Conservation (phyloP, 176 grass and related monocot species). For the Puya raimondii region DNA sequence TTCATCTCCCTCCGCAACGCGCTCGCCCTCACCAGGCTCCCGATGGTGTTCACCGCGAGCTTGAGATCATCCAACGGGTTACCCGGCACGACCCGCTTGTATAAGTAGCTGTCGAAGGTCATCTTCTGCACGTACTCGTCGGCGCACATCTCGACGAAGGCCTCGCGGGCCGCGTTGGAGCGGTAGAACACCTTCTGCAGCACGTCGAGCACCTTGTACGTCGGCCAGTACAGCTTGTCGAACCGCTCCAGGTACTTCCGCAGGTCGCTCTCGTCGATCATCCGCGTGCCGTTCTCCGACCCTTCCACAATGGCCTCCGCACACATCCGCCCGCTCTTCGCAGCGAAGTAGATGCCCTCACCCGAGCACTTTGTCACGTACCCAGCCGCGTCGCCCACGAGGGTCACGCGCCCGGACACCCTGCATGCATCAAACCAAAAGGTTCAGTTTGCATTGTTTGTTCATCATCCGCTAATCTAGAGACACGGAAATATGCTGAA, state of each 20-base stretch:
- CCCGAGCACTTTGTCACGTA: constrained; percentile 99
- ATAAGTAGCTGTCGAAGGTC: constrained; percentile 99
- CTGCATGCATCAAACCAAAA: constrained; percentile 19
- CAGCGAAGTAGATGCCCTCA: constrained; percentile 97
- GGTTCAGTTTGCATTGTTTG: background rate
- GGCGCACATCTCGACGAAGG: constrained; percentile 98
- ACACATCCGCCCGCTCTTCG: constrained; percentile 88
- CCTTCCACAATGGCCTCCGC: constrained; percentile 84
- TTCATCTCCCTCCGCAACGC: constrained; percentile 85
- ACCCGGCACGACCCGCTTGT: constrained; percentile 94
- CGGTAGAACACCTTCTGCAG: constrained; percentile 99
- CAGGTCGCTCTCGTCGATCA: constrained; percentile 91
- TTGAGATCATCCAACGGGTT: constrained; percentile 92
- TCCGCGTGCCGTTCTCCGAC: constrained; percentile 58
- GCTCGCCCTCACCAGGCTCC: constrained; percentile 81
- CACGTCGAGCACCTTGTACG: constrained; percentile 98
- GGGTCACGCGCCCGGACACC: constrained; percentile 54
- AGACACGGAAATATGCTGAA: too few relatives aligned
- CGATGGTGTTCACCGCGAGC: constrained; percentile 91
- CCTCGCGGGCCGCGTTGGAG: constrained; percentile 79
- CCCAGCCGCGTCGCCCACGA: constrained; percentile 84
- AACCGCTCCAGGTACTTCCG: constrained; percentile 91
- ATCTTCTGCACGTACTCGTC: constrained; percentile 98
- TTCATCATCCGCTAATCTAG: background rate
- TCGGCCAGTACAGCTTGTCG: constrained; percentile 91